Conservation (phyloP, 345 rosid genomes). For the Diplotaxis tenuifolia region DNA sequence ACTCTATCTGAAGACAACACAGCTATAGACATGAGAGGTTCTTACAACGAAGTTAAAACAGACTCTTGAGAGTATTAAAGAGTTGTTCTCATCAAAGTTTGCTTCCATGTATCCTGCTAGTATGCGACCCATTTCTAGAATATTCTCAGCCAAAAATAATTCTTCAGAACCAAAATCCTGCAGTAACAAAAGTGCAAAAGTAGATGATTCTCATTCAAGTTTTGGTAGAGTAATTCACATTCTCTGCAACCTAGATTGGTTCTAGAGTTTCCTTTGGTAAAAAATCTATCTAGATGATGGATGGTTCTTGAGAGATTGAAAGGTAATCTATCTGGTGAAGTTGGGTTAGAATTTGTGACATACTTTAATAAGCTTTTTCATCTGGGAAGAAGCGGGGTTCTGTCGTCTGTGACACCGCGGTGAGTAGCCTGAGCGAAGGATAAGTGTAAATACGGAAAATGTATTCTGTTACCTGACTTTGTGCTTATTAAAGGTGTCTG, state of each 20-base stretch:
- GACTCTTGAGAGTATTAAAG: conserved; percentile 26
- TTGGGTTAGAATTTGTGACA: conserved; percentile 19
- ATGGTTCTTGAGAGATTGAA: conserved; percentile 18
- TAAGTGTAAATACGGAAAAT: not conserved
- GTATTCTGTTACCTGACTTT: conserved; percentile 5
- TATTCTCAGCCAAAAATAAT: conserved; percentile 28
- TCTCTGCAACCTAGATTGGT: conserved; percentile 5
- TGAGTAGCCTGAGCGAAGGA: conserved; percentile 41
- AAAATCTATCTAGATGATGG: conserved; percentile 11
- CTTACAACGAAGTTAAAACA: conserved; percentile 24
- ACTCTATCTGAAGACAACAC: conserved; percentile 27
- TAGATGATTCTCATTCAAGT: conserved; percentile 3
- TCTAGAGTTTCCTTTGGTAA: conserved; percentile 21
- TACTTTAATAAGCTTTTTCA: conserved; percentile 20
- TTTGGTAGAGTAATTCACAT: not conserved
- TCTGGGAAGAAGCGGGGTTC: conserved; percentile 44
- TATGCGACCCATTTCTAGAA: conserved; percentile 20
- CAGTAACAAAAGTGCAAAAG: not conserved
- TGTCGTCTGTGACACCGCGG: conserved; percentile 35
- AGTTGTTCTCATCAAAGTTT: conserved; percentile 27
- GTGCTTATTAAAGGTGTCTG: not conserved
- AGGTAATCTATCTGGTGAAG: conserved; percentile 1
- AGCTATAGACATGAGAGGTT: conserved; percentile 26
- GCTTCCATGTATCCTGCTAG: conserved; percentile 24
- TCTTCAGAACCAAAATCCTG: conserved; percentile 28